Base-by-base conservation (phyloP, 2,329 filamentous ascomycete species). In the Trichocomaceae sp. region DNA sequence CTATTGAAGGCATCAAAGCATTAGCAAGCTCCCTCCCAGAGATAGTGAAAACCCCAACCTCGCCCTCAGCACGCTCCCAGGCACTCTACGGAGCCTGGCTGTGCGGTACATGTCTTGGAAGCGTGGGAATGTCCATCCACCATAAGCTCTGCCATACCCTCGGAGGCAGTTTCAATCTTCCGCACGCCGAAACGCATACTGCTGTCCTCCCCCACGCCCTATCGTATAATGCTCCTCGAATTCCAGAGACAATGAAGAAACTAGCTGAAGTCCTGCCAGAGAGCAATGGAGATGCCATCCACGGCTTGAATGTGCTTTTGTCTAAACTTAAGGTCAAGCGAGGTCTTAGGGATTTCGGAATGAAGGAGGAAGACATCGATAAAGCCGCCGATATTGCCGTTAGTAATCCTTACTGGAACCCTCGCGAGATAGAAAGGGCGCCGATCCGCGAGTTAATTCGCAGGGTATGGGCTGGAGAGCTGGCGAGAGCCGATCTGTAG, bases 141-240 rank as follows among this genome's bases (percentile, higher is more conserved):
- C 83, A 86, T 68, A 87, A 86, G 64, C 76, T 87, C 1, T 85
- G 83, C 69, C 83, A 86, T 63, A 81, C 80, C 0, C 72, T 86
- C 1, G 83, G 83, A 22, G 84, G 83, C 7, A 79, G 75, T 60
- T 84, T 86, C 66, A 78, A 80, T 58, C 74, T 87, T 6, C 82
- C 83, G 0, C 83, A 87, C 57, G 81, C 83, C 1, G 82, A 85
- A 64, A 85, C 83, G 0, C 84, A 86, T 61, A 82, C 82, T 0
- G 78, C 82, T 31, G 76, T 86, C 1, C 71, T 86, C 7, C 82
- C 83, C 0, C 83, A 86, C 61, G 80, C 81, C 0, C 68, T 86
- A 2, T 79, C 82, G 2, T 86, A 85, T 64, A 85, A 85, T 59
- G 79, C 80, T 0, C 79, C 81, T 0, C 70, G 68, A 0, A 75